Percentiles rank a stretch among this genome's conserved stretches.
phyloP scores from a whole-genome alignment of 208 protist genomes.

The Wallacemonas sp. region DNA sequence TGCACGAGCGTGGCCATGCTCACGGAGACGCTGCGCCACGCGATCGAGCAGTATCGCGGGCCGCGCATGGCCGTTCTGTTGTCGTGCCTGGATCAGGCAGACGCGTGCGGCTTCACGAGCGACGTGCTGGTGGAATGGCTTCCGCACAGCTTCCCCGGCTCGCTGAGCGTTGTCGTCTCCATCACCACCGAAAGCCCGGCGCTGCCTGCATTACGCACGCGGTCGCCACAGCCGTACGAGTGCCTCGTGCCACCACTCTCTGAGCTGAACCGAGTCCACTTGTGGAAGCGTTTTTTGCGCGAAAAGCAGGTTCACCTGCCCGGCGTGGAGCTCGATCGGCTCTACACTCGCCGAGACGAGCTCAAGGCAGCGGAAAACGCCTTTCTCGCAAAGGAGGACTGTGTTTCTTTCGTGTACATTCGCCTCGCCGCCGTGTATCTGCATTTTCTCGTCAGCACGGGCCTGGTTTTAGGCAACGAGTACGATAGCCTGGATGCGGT shows the following conservation, averaged over 20 bases:
- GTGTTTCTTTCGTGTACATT: constrained; percentile 46
- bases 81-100: constrained; percentile 49
- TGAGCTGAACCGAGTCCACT: constrained; percentile 35
- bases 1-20: constrained; percentile 48
- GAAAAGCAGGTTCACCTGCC: constrained; percentile 32
- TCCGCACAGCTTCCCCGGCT: constrained; percentile 50
- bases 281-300: constrained; percentile 35
- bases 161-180: constrained; percentile 57
- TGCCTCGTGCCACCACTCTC: constrained; percentile 59
- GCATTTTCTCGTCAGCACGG: constrained; percentile 25
- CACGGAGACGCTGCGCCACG: constrained; percentile 33
- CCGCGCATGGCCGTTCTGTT: constrained; percentile 54
- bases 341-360: not conserved
- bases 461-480: constrained; percentile 21
- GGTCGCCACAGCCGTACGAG: constrained; percentile 81
- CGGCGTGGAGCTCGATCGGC: constrained; percentile 23
- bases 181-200: constrained; percentile 65
- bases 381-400: constrained; percentile 73
- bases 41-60: constrained; percentile 51
- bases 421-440: constrained; percentile 53
- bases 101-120: constrained; percentile 46
- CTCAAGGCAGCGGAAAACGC: constrained; percentile 54
- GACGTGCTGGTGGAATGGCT: constrained; percentile 63
- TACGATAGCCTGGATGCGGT: constrained; percentile 48
- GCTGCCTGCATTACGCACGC: constrained; percentile 63